These are phyloP conservation scores for Martiniozyma abietophila DNA, from an alignment of 805 yeast species.

Conservation along the genomic window DNA sequence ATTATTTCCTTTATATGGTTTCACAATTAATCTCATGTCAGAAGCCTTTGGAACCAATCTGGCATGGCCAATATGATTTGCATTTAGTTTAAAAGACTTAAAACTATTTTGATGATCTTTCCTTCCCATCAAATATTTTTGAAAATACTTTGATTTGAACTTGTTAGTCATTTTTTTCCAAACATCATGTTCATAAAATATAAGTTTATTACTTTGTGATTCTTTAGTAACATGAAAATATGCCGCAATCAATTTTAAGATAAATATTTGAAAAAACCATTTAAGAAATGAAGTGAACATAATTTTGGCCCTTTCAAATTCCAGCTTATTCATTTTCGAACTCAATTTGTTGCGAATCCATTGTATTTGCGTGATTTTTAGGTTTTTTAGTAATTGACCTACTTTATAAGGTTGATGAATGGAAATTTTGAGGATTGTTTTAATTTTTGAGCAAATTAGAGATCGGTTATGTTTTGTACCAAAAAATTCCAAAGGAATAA, in stretches of 20 bases:
- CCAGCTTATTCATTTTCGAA: constrained; percentile 31
- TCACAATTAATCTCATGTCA: constrained; percentile 52
- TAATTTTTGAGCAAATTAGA: no score
- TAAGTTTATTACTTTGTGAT: constrained; percentile 29
- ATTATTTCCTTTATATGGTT: constrained; percentile 36
- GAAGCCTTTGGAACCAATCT: constrained; percentile 51
- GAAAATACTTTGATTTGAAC: constrained; percentile 36
- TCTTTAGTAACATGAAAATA: constrained; percentile 64
- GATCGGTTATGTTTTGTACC: constrained; percentile 46
- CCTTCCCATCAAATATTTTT: constrained; percentile 26
- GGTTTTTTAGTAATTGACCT: constrained; percentile 23
- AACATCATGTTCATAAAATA: constrained; percentile 46
- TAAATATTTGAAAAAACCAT: constrained; percentile 48
- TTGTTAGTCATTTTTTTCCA: constrained; percentile 42
- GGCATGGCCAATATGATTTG: constrained; percentile 31
- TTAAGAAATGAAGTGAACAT: constrained; percentile 34
- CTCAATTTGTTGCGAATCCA: constrained; percentile 42
- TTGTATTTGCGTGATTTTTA: constrained; percentile 35
- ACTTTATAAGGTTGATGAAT: constrained; percentile 29
- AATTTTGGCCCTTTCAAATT: constrained; percentile 28
- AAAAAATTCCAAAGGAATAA: constrained; percentile 43
- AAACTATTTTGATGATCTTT: constrained; percentile 11
- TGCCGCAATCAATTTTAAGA: constrained; percentile 37
- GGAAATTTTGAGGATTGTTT: constrained; percentile 27
- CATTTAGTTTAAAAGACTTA: constrained; percentile 15